Evolutionary conservation across 768 basidiomycete genomes (phyloP), one percentile per base, ranked within the genome.

Genomic region (Lactarius sanguifluus): DNA sequence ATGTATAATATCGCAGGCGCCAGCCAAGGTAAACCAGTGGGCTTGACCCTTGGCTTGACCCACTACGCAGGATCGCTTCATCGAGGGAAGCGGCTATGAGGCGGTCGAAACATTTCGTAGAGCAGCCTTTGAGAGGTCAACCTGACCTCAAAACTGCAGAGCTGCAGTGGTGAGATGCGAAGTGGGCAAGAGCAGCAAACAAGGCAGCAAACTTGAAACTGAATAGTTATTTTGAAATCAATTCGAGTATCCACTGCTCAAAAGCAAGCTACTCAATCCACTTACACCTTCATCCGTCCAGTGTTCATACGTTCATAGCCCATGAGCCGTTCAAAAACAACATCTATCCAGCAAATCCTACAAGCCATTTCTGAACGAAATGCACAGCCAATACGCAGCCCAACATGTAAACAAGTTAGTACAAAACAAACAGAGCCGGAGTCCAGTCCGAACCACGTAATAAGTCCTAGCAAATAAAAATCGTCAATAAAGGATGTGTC

Each of bases 401-500:
- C 57, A 54, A 43, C 34, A 43, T 5, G 36, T 40, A 40, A 47
- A 13, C n/a, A 54, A 63, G 50, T 59, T 40, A 47, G 54, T 64
- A 59, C 57, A 67, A 15, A 34, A 67, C 66, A 64, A 55, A 38
- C 13, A 12, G 6, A 20, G 23, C 23, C 30, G 61, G 41, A 52
- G 25, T 25, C 43, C 43, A 45, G 50, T 57, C 23, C 57, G 50
- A 15, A 23, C 25, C 61, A 45, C 54, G 50, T 28, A 67, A 67
- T 67, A 64, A 67, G 23, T 64, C 66, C 58, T 64, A 67, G 34
- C 9, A 50, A 57, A 67, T 67, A 67, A 64, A 60, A 57, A 63
- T 18, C 18, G 23, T 34, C 13, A n/a, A 20, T 23, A 32, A n/a
- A 8, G 43, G 38, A 45, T n/a, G 20, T 8, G 0, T 60, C 28